These are phyloP conservation scores for Euphorbia lathyris DNA, from an alignment of 345 rosid species.

Conservation along the genomic window DNA sequence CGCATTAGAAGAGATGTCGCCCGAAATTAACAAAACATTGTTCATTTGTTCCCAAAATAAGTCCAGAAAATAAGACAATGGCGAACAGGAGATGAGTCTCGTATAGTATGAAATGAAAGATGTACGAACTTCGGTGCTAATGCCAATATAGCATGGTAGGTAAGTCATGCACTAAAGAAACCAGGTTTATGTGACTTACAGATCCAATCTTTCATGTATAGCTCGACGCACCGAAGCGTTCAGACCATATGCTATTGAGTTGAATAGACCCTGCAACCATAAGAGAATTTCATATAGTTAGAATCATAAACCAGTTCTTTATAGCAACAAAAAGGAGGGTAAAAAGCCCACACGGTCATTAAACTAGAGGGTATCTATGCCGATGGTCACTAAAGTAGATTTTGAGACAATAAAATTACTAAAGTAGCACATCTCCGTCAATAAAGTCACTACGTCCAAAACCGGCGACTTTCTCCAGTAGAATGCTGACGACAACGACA, in stretches of 20 bases:
- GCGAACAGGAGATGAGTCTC: not conserved
- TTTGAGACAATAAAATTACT: too few relatives aligned
- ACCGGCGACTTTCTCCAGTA: too few relatives aligned
- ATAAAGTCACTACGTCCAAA: too few relatives aligned
- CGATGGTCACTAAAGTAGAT: too few relatives aligned
- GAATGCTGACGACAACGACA: too few relatives aligned
- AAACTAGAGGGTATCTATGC: too few relatives aligned
- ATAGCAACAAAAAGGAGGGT: not conserved
- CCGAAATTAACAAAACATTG: not conserved
- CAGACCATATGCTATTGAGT: constrained; percentile 93
- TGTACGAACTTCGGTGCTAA: not conserved
- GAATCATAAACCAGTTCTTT: not conserved
- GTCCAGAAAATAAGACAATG: not conserved
- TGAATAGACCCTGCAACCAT: constrained; percentile 71
- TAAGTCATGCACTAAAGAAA: not conserved
- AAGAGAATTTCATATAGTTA: not conserved
- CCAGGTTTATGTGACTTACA: constrained; percentile 48
- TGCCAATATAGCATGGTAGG: not conserved
- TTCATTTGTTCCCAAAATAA: not conserved
- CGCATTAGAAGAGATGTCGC: not conserved
- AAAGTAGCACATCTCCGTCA: too few relatives aligned
- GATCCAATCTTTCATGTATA: constrained; percentile 72
- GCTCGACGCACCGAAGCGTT: constrained; percentile 90
- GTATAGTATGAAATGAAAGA: not conserved
- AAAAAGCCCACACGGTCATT: too few relatives aligned